A percentile compares a stretch with the other conserved stretches of the same genome.
phyloP scores from a whole-genome alignment of 2,329 filamentous ascomycete genomes.

The Microcera coccophila region DNA sequence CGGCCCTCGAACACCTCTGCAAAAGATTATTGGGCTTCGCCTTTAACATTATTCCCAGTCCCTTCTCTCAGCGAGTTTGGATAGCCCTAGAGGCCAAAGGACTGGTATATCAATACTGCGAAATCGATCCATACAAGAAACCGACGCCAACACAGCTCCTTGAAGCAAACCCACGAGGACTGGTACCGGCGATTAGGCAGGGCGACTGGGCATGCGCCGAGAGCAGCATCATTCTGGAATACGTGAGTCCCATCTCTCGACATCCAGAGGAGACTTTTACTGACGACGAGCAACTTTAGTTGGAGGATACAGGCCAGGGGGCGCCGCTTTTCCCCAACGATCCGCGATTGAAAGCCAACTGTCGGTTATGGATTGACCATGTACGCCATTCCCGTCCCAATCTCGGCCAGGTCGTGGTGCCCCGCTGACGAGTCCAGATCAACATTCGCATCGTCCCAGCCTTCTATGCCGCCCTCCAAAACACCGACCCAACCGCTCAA shows the following conservation, averaged over 20 bases:
- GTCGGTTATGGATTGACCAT: conserved; percentile 77
- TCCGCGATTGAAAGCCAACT: conserved; percentile 66
- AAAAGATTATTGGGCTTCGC: no score
- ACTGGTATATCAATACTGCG: conserved; percentile 78
- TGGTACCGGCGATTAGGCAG: conserved; percentile 73
- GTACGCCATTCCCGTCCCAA: conserved; percentile 41
- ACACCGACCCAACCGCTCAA: conserved; percentile 58
- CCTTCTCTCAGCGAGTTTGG: conserved; percentile 85
- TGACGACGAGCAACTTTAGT: conserved; percentile 32
- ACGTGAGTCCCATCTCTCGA: conserved; percentile 51
- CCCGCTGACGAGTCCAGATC: conserved; percentile 45
- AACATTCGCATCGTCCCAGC: conserved; percentile 71
- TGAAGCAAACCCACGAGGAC: conserved; percentile 70
- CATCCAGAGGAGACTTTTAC: neutral
- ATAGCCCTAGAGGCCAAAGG: conserved; percentile 79
- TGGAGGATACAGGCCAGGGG: conserved; percentile 67
- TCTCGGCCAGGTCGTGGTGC: neutral
- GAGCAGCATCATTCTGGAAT: conserved; percentile 80
- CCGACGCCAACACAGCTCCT: conserved; percentile 54
- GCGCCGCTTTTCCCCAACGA: conserved; percentile 60
- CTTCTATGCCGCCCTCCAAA: conserved; percentile 71
- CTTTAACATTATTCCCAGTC: conserved; percentile 42
- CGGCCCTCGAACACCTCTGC: neutral
- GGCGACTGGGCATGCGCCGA: conserved; percentile 81
- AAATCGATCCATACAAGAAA: conserved; percentile 76